Evolutionary conservation across 345 rosid species (phyloP).

Genomic region (Anacardium occidentale): DNA sequence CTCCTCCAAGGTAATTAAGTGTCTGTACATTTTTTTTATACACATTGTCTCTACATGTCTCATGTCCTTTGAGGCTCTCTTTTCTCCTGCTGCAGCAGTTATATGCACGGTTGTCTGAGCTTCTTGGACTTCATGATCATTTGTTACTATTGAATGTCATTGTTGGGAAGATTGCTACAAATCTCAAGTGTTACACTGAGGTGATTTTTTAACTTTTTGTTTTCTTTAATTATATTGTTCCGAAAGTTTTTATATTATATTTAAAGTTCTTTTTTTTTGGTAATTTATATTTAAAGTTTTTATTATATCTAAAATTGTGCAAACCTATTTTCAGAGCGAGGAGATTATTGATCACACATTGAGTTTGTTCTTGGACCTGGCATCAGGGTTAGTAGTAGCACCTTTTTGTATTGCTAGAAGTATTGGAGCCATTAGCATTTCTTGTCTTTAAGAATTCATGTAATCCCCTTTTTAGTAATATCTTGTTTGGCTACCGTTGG

Average conservation of each 20-base stretch:
- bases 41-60: not conserved
- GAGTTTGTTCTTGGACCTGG: constrained; percentile 90
- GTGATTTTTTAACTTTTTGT: constrained; percentile 35
- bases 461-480: not conserved
- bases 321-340: constrained; percentile 62
- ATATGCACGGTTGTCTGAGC: constrained; percentile 86
- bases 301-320: constrained; percentile 16
- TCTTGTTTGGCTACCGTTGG: not conserved
- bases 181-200: constrained; percentile 88
- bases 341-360: constrained; percentile 93
- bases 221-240: constrained; percentile 10
- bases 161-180: constrained; percentile 91
- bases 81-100: constrained; percentile 73
- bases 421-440: constrained; percentile 5
- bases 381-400: constrained; percentile 72
- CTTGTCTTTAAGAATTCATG: constrained; percentile 9
- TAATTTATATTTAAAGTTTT: no score
- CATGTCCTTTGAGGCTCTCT: constrained; percentile 34
- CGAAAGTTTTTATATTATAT: constrained; percentile 16
- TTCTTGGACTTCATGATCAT: constrained; percentile 96
- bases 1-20: constrained; percentile 79
- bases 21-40: not conserved
- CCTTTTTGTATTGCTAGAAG: constrained; percentile 18
- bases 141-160: constrained; percentile 81
- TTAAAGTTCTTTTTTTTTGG: no score